Evolutionary conservation across 495 filamentous ascomycete species (phyloP).

Genomic region (Cercophora sp.): DNA sequence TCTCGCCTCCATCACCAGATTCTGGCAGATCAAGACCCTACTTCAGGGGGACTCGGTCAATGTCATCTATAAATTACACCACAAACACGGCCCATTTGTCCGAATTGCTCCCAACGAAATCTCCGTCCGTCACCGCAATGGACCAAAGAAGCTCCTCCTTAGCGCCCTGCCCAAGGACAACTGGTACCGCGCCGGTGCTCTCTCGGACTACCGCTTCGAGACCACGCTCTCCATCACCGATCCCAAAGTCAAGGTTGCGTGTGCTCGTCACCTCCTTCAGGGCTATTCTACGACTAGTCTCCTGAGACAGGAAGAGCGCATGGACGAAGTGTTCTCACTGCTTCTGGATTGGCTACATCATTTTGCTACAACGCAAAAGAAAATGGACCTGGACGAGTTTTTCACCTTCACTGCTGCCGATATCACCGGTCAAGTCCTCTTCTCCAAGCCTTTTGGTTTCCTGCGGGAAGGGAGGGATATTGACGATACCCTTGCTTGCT

Average conservation of each 20-base stretch:
- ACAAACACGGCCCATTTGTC: conserved; percentile 38
- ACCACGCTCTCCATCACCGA: conserved; percentile 43
- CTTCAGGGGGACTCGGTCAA: conserved; percentile 5
- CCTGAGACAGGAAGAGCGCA: conserved; percentile 35
- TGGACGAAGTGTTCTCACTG: conserved; percentile 34
- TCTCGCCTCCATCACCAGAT: conserved; percentile 5
- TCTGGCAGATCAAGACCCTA: background rate
- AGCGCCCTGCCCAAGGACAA: conserved; percentile 23
- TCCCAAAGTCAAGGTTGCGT: conserved; percentile 30
- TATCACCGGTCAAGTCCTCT: conserved; percentile 29
- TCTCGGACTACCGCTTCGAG: conserved; percentile 39
- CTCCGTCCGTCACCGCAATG: conserved; percentile 44
- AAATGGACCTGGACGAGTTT: conserved; percentile 30
- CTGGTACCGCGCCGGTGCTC: conserved; percentile 29
- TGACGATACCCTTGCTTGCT: conserved; percentile 31
- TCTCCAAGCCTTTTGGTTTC: conserved; percentile 39
- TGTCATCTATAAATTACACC: background rate
- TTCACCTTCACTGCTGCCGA: conserved; percentile 41
- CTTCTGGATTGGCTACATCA: conserved; percentile 31
- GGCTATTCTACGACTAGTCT: conserved; percentile 41
- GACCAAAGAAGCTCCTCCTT: conserved; percentile 28
- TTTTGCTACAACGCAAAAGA: conserved; percentile 14
- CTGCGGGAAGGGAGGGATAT: conserved; percentile 38
- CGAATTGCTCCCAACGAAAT: conserved; percentile 49
- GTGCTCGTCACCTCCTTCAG: conserved; percentile 32